Evolutionary conservation across 345 rosid species (phyloP).

Genomic region (Rhizophora apiculata): DNA sequence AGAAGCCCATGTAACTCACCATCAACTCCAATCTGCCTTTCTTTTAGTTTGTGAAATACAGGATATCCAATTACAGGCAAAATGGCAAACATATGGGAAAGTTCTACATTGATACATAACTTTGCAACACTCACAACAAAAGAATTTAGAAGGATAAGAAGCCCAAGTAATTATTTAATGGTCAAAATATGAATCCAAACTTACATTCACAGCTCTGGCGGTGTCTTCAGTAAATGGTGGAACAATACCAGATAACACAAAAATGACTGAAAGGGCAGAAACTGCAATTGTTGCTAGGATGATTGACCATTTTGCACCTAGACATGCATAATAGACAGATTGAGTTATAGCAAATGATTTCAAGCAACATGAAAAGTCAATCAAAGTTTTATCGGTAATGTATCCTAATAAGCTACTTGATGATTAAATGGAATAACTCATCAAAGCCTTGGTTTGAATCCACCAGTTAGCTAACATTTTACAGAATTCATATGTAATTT

Average conservation of each 20-base stretch:
- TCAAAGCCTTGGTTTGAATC: not conserved
- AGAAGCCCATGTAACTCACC: slow-evolving; percentile 1
- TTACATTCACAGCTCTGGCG: slow-evolving; percentile 86
- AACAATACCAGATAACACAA: slow-evolving; percentile 52
- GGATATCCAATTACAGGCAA: too few species aligned
- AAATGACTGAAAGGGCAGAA: slow-evolving; percentile 52
- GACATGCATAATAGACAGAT: slow-evolving; percentile 9
- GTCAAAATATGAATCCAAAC: slow-evolving; percentile 20
- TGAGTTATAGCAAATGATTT: not conserved
- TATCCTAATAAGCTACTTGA: not conserved
- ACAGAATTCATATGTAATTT: not conserved
- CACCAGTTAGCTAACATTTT: not conserved
- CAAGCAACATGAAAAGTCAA: not conserved
- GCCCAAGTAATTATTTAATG: not conserved
- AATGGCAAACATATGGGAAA: not conserved
- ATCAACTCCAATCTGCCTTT: not conserved
- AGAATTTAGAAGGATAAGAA: not conserved
- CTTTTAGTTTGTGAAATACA: not conserved
- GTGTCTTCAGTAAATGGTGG: slow-evolving; percentile 75
- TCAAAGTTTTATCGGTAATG: not conserved
- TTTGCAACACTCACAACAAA: not conserved
- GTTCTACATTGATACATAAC: slow-evolving; percentile 4
- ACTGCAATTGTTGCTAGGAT: slow-evolving; percentile 45
- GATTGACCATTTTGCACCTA: slow-evolving; percentile 66
- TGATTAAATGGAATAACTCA: not conserved